Evolutionary conservation across 1,284 basidiomycete species (phyloP), one percentile per base, ranked within the genome.

Genomic region (Entoloma clypeatum): DNA sequence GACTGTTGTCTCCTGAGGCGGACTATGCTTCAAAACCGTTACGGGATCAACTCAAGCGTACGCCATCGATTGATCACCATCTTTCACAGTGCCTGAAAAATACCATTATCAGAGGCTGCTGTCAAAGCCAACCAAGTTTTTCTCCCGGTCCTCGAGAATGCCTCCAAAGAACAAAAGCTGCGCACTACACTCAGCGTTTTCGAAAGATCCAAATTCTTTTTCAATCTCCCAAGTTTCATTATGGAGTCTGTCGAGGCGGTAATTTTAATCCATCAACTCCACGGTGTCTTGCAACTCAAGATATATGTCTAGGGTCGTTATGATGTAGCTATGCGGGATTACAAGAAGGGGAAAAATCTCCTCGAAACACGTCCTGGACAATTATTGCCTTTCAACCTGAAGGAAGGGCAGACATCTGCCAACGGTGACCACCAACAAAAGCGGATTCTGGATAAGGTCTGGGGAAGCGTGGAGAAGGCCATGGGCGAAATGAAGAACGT

Each of bases 151-250:
- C 73, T 99, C 25, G 95, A 99, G 61, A 98, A 97, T 53, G 85
- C 93, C 3, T 85, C 92, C 41, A 99, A 98, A 59, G 92, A 93
- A 3, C 84, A 92, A 59, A 92, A 95, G 62, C 71, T 99, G 7
- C 81, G 92, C 18, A 91, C 86, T 1, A 98, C 96, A 0, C 76
- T 99, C 9, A 86, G 90, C 28, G 92, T 99, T 5, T 98, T 99
- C 54, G 95, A 99, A 53, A 79, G 93, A 34, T 94, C 90, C 43
- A 96, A 94, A 56, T 99, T 98, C 75, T 92, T 99, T 63, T 99
- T 99, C 77, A 98, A 97, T 58, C 74, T 99, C 14, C 95, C 96
- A 0, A 87, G 89, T 16, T 85, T 86, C 31, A 77, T 99, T n/a
- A 77, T 89, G 17, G 95, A 96, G 59, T 86, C 79, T 13, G 88